Evolutionary conservation across 768 basidiomycete genomes (phyloP).

Genomic region (Hydnomerulius pinastri): DNA sequence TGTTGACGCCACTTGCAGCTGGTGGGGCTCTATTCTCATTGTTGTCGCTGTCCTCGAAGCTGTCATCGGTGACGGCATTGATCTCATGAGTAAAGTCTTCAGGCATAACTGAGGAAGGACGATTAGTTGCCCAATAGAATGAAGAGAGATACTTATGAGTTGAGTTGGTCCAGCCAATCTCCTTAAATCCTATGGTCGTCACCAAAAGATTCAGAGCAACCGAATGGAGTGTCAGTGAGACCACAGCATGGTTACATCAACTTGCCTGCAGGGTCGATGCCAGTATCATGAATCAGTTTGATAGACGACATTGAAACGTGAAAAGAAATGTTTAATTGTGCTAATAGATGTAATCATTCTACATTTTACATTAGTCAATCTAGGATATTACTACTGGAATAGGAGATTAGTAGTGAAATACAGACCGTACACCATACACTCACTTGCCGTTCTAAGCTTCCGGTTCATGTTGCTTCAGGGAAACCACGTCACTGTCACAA

Average conservation of each 20-base stretch:
- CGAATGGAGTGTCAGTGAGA: background rate
- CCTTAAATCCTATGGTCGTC: background rate
- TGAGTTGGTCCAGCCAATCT: background rate
- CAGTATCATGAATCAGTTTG: too few relatives aligned
- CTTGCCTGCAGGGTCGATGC: background rate
- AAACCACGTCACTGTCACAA: too few relatives aligned
- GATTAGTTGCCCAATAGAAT: background rate
- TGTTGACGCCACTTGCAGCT: background rate
- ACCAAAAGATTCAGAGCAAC: background rate
- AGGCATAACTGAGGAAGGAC: background rate
- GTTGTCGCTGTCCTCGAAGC: background rate
- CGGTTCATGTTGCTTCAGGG: too few relatives aligned
- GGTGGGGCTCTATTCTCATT: background rate
- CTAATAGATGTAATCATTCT: background rate
- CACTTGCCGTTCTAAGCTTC: too few relatives aligned
- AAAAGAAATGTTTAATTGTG: background rate
- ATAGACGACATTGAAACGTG: background rate
- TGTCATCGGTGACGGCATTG: background rate
- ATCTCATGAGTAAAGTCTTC: conserved; percentile 1
- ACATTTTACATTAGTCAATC: too few relatives aligned
- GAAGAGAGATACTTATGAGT: background rate
- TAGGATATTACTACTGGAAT: too few relatives aligned
- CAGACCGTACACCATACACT: too few relatives aligned
- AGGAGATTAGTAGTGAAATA: too few relatives aligned
- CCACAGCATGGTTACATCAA: background rate